Percentiles rank a stretch among this genome's conserved stretches.
These are phyloP conservation scores for Solanum dulcamara DNA, from an alignment of 257 asterid species.

Conservation along the genomic window DNA sequence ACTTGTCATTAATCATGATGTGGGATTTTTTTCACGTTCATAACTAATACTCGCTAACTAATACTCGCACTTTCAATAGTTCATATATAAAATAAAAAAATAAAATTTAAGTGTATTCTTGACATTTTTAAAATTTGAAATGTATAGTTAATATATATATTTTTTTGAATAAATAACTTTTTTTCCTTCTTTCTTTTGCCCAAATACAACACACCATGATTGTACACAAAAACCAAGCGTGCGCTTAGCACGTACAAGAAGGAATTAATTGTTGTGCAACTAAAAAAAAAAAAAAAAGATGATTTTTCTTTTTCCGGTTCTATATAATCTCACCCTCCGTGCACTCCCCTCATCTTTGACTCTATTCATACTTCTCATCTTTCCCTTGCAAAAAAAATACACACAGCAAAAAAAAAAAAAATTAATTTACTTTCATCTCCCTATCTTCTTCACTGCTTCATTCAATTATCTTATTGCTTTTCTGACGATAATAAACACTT, in stretches of 20 bases:
- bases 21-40: too few relatives aligned
- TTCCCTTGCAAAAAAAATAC: background rate
- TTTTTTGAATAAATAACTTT: background rate
- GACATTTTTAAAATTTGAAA: too few relatives aligned
- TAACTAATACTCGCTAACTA: too few relatives aligned
- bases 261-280: background rate
- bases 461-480: background rate
- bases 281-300: background rate
- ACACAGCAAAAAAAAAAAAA: background rate
- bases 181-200: too few relatives aligned
- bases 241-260: constrained; percentile 7
- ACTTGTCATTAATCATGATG: too few relatives aligned
- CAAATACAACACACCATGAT: background rate
- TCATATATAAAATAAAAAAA: too few relatives aligned
- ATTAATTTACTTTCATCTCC: background rate
- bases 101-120: too few relatives aligned
- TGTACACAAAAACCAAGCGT: background rate
- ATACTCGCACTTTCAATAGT: too few relatives aligned
- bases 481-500: background rate
- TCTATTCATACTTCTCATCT: background rate
- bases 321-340: constrained; percentile 17
- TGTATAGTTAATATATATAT: too few relatives aligned
- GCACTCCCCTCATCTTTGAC: constrained; percentile 32
- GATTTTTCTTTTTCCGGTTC: background rate
- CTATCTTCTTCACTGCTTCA: background rate